Conservation (phyloP, 2,329 filamentous ascomycete genomes). For the Pyrenochaeta sp. region DNA sequence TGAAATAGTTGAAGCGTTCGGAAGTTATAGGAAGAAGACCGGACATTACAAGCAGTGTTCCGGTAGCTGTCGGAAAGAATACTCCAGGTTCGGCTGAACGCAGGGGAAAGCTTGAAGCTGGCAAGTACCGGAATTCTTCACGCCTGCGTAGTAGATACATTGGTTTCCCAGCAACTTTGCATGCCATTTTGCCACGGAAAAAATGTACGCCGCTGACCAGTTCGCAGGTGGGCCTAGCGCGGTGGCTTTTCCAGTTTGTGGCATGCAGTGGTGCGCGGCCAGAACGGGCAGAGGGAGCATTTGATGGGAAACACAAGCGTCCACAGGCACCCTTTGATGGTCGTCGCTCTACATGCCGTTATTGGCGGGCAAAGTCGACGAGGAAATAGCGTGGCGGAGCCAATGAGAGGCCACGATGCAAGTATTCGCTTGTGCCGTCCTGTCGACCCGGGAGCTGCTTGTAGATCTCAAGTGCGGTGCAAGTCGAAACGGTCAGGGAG, state of each 20-base stretch:
- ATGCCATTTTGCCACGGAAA: neutral
- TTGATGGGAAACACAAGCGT: too few relatives aligned
- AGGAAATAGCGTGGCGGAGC: too few relatives aligned
- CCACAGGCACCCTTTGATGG: too few relatives aligned
- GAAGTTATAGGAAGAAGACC: conserved; percentile 31
- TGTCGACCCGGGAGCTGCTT: conserved; percentile 14
- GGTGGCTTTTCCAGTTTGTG: too few relatives aligned
- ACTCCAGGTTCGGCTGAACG: conserved; percentile 22
- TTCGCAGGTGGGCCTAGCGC: too few relatives aligned
- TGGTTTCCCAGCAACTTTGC: neutral
- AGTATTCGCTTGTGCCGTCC: conserved; percentile 13
- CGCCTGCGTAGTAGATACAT: too few relatives aligned
- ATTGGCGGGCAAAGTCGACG: neutral
- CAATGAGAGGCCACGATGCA: conserved; percentile 13
- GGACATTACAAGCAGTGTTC: conserved; percentile 10
- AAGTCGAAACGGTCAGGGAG: conserved; percentile 20
- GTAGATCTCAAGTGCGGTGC: conserved; percentile 12
- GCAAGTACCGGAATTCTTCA: neutral
- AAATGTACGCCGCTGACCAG: too few relatives aligned
- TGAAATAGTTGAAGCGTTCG: conserved; percentile 27
- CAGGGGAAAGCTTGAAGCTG: conserved; percentile 9
- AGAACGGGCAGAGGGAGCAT: too few relatives aligned
- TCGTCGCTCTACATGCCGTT: neutral
- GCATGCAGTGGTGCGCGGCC: too few relatives aligned
- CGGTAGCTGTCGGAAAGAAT: conserved; percentile 20